A percentile compares a stretch with the other conserved stretches of the same genome.
phyloP scores from a whole-genome alignment of 2,329 filamentous ascomycete species.

The Penicillium sp. region DNA sequence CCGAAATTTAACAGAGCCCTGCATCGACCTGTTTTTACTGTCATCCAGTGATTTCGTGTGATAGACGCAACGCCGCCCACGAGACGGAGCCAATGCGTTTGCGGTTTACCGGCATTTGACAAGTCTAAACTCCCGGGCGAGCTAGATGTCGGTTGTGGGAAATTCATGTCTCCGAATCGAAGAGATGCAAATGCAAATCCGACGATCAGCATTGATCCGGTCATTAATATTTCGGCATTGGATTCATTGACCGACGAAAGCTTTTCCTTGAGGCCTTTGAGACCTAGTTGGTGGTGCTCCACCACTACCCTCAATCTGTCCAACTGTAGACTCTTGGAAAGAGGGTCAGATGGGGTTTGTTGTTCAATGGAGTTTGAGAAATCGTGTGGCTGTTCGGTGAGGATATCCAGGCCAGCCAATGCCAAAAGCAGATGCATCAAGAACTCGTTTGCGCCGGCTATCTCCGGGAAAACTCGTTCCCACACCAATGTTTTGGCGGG shows the following conservation, averaged over 20 bases:
- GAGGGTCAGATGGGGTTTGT: neutral
- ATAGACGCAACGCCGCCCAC: conserved; percentile 15
- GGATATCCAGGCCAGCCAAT: conserved; percentile 22
- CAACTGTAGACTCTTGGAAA: neutral
- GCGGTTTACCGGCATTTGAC: neutral
- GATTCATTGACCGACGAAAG: conserved; percentile 5
- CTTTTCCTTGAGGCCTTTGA: conserved; percentile 17
- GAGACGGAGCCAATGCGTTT: conserved; percentile 20
- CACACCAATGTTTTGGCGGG: conserved; percentile 9
- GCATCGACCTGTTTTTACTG: conserved; percentile 12
- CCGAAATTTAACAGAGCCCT: conserved; percentile 9
- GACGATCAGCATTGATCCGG: conserved; percentile 20
- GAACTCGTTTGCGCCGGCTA: conserved; percentile 18
- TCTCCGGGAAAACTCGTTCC: conserved; percentile 24
- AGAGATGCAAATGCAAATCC: conserved; percentile 25
- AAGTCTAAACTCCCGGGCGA: neutral
- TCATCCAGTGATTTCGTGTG: conserved; percentile 12
- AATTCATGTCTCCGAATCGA: conserved; percentile 2
- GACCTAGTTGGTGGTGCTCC: conserved; percentile 24
- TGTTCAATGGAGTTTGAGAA: neutral
- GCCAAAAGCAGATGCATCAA: conserved; percentile 30
- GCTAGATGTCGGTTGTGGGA: neutral
- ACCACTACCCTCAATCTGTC: conserved; percentile 9
- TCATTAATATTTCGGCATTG: conserved; percentile 14
- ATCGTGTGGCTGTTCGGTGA: neutral